Conservation (phyloP, 2,329 filamentous ascomycete species). For the Ceratocystis huliohia region DNA sequence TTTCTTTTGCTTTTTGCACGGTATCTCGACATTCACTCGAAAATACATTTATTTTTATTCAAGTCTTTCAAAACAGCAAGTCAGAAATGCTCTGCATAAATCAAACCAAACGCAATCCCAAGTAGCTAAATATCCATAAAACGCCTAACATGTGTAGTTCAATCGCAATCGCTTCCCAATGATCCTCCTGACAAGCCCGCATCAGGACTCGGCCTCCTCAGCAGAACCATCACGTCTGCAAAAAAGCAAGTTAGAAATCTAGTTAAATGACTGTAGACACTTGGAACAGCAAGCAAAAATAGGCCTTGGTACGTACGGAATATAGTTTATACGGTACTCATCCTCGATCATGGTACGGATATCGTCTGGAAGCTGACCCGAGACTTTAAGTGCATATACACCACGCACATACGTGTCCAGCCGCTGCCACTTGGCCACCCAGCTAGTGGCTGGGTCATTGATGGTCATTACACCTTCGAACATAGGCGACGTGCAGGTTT, state of each 20-base stretch:
- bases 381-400: slow-evolving; percentile 90
- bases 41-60: slow-evolving; percentile 2
- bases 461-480: slow-evolving; percentile 87
- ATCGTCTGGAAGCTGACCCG: slow-evolving; percentile 61
- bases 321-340: slow-evolving; percentile 51
- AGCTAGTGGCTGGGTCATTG: slow-evolving; percentile 68
- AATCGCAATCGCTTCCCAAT: background rate
- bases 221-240: slow-evolving; percentile 46
- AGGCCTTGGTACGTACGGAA: slow-evolving; percentile 43
- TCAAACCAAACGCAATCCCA: slow-evolving; percentile 2
- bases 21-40: background rate
- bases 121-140: slow-evolving; percentile 7
- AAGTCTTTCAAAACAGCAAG: background rate
- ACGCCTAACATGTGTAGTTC: slow-evolving; percentile 1
- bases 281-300: slow-evolving; percentile 31
- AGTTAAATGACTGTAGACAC: background rate
- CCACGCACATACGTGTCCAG: slow-evolving; percentile 78
- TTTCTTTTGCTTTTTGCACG: background rate
- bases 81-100: slow-evolving; percentile 11
- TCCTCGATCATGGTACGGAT: slow-evolving; percentile 48
- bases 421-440: slow-evolving; percentile 95
- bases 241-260: background rate
- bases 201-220: slow-evolving; percentile 36
- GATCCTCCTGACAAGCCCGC: slow-evolving; percentile 13
- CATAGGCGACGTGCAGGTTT: slow-evolving; percentile 89